Evolutionary conservation across 345 rosid species (phyloP), one percentile per base, ranked within the genome.

Genomic region (Murraya paniculata): DNA sequence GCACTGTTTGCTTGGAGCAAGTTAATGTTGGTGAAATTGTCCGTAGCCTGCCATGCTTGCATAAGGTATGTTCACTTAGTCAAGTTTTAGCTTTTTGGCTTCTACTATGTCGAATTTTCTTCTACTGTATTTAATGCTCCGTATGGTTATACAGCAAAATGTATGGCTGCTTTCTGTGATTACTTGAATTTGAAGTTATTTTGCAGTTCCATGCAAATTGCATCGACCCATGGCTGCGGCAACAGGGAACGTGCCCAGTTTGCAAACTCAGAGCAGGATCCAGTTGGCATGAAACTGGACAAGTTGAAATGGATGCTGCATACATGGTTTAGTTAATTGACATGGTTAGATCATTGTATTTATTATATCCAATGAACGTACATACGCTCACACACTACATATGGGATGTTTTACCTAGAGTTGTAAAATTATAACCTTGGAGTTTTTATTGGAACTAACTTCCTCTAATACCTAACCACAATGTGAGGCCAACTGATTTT

Each of bases 1-100:
- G 97, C 79, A 89, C 87, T 78, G 94, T 91, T 83, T 93, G 95
- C 89, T 86, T 91, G 76, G 97, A 93, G 85, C 95, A 93, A 89
- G 97, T 89, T 74, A 83, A 62, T 10, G 74, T 55, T 14, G 97
- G 94, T 56, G 97, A 90, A 82, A 33, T 88, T 22, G 85, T 91
- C 70, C 93, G 97, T 38, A 91, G 86, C 72, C 77, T 93, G 81
- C 95, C 94, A 9, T 91, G 95, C 79, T 84, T 91, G 89, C 97
- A 93, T 86, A 91, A 91, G 94, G 94, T 91, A 72, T 57, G 38
- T 65, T 30, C 62, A 8, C 70, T 57, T 76, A 35, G 38, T 28
- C 59, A 36, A 27, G 21, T 53, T 33, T 28, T 39, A 55, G 25
- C 57, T 58, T 64, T 21, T 10, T 9, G 19, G 31, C 24, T 27